Base-by-base conservation (phyloP, 164 flowering plant genomes). In the Piper longum region DNA sequence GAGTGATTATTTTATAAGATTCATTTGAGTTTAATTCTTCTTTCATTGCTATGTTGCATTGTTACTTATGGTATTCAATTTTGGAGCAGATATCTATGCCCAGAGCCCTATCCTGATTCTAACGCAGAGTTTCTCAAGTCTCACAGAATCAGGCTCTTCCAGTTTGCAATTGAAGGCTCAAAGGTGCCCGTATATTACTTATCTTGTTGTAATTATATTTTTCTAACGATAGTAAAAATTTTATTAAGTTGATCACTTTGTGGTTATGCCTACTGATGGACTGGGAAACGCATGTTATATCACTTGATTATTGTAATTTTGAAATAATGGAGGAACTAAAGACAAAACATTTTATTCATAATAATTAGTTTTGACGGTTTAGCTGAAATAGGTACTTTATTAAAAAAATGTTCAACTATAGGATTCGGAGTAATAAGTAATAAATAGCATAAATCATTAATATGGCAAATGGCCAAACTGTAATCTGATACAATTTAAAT, bases 41-140 rank as follows among this genome's bases (percentile, higher is more conserved):
- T 11, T 57, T 57, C 3, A 26, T 57, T 57, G 1, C 8, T 8
- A 57, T 4, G 3, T 18, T 57, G 26, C 36, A 4, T n/a, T 26
- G 39, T 6, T 57, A 0, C 7, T 19, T 0, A 36, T 4, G 2
- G 60, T 57, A 7, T 7, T 41, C 60, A 26, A 18, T 57, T 57
- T 13, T 57, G 13, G 12, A 26, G 62, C 83, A 84, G 93, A 77
- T 86, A 80, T 61, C 73, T 86, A 78, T 86, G 93, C 69, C 77
- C 85, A 0, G 93, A 86, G 56, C 78, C 83, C 1, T 84, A 84
- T 61, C 85, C 89, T 0, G 82, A 79, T 43, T 81, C 76, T 65
- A 84, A 84, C 48, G 42, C 65, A 41, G 73, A 76, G 62, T 84
- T 83, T 70, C 73, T 85, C 51, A 63, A 62, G 26, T 67, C 81